Base-by-base conservation (phyloP, 208 protist species). In the Angomonas desouzai region DNA sequence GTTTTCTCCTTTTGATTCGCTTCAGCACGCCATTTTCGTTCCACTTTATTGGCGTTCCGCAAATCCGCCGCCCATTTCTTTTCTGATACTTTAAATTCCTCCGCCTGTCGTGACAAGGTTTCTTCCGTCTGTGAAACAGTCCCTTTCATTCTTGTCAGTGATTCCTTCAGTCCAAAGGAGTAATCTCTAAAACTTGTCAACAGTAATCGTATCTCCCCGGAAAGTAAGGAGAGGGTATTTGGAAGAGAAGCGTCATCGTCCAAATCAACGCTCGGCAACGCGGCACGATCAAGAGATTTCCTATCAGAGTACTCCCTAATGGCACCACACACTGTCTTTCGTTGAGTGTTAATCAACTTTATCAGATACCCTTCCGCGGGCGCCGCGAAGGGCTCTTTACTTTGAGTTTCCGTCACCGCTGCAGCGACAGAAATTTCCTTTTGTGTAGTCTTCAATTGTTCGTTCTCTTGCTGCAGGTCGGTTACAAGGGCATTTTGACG, bases 391-490 rank as follows among this genome's bases (percentile, higher is more conserved):
- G n/a, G n/a, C n/a, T n/a, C n/a, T n/a, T n/a, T n/a, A n/a, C n/a
- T n/a, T n/a, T n/a, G n/a, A n/a, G n/a, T n/a, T n/a, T n/a, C n/a
- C n/a, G n/a, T n/a, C n/a, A n/a, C n/a, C n/a, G n/a, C n/a, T n/a
- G n/a, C n/a, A n/a, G n/a, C n/a, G n/a, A n/a, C n/a, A n/a, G n/a
- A n/a, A n/a, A n/a, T n/a, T n/a, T n/a, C n/a, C n/a, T n/a, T n/a
- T n/a, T n/a, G n/a, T n/a, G n/a, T n/a, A n/a, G n/a, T n/a, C 9
- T 38, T 33, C 28, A 40, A 2, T 38, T 18, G 29, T 7, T 58
- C 53, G n/a, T 58, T 61, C 4, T 61, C 33, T 3, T 25, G 29
- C 55, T 48, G 33, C 28, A 47, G 34, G 9, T 40, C 13, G 16
- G 55, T 59, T 22, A 30, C n/a, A 18, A 45, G 1, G 9, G 13